Conservation (phyloP, 139 green algal genomes). For the Deuterostichococcus epilithicus region DNA sequence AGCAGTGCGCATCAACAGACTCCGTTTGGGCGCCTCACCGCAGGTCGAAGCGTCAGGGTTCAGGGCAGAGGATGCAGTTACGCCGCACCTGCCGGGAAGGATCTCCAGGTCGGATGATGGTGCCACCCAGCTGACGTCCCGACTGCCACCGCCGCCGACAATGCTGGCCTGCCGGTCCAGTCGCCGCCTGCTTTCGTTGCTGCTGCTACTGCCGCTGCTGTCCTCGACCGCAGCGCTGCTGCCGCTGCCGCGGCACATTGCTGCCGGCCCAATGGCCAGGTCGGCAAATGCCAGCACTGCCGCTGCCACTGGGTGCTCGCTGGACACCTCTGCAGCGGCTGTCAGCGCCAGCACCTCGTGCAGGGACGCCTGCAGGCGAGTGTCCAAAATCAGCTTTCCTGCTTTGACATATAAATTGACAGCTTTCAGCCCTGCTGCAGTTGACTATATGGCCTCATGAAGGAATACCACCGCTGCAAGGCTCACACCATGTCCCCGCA, state of each 20-base stretch:
- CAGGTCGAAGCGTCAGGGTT: too few species aligned
- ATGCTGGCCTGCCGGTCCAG: neutral
- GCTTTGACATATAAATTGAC: too few species aligned
- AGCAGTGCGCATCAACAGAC: too few species aligned
- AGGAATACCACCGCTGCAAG: too few species aligned
- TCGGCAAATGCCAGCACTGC: constrained; percentile 70
- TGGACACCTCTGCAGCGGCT: constrained; percentile 70
- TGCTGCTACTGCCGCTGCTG: constrained; percentile 10
- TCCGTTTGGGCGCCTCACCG: too few species aligned
- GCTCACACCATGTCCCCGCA: neutral
- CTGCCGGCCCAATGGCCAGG: neutral
- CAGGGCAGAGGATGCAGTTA: neutral
- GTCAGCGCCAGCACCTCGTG: constrained; percentile 57
- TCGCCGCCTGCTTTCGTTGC: constrained; percentile 7
- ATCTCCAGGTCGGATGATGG: constrained; percentile 13
- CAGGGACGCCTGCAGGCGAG: constrained; percentile 3
- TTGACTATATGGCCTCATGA: too few species aligned
- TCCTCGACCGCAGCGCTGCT: constrained; percentile 6
- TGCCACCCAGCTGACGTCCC: neutral
- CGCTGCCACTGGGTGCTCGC: constrained; percentile 86
- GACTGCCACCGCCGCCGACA: neutral
- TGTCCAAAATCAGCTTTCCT: too few species aligned
- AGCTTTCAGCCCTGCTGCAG: too few species aligned
- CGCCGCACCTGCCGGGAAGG: neutral
- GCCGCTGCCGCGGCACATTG: constrained; percentile 14